Conservation (phyloP, 345 rosid genomes). For the Populus euphratica region DNA sequence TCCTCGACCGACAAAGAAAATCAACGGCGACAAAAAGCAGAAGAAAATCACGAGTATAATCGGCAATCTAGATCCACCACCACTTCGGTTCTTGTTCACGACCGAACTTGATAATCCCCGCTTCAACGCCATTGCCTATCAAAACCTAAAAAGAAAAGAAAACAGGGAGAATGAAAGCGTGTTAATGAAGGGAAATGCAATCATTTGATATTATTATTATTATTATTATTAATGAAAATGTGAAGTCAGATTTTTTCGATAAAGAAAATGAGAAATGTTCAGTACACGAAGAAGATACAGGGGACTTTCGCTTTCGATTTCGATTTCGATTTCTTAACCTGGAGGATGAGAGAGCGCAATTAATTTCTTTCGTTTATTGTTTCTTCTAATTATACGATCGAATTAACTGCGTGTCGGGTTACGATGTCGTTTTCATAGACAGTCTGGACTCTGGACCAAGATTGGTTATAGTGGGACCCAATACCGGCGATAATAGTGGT, state of each 20-base stretch:
- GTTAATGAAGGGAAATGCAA: background rate
- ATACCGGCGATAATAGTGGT: background rate
- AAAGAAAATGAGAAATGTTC: background rate
- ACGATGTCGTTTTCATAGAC: conserved; percentile 3
- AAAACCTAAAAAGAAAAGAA: conserved; percentile 21
- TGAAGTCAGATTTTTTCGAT: background rate
- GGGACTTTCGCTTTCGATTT: background rate
- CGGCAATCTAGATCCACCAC: conserved; percentile 56
- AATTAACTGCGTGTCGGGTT: background rate
- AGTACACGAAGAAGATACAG: background rate
- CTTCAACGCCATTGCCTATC: conserved; percentile 61
- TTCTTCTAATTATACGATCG: background rate
- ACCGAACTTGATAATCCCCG: conserved; percentile 47
- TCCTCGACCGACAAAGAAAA: conserved; percentile 71
- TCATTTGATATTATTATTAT: background rate
- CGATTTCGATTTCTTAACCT: background rate
- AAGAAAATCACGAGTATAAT: conserved; percentile 45
- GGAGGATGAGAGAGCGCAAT: background rate
- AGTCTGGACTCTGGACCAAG: background rate
- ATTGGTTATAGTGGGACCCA: background rate
- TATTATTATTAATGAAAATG: background rate
- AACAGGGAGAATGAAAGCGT: background rate
- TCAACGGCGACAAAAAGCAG: conserved; percentile 56
- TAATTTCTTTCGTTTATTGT: background rate
- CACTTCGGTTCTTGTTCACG: conserved; percentile 38